These are phyloP conservation scores for Extremus antarcticus DNA, from an alignment of 495 filamentous ascomycete genomes.

Conservation along the genomic window DNA sequence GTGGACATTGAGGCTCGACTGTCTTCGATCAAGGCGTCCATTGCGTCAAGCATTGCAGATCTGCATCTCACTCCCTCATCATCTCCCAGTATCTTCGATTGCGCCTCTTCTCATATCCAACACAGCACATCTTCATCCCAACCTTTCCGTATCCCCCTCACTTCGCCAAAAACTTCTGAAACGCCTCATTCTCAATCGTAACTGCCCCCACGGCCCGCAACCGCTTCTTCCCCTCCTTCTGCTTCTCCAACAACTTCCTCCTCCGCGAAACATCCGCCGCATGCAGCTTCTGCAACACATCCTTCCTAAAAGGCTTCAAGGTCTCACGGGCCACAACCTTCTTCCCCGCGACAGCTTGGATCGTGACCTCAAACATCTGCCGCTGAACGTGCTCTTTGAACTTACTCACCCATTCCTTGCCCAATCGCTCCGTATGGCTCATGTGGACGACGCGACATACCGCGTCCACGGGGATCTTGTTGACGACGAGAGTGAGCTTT, in stretches of 20 bases:
- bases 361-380: conserved; percentile 93
- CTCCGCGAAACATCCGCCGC: conserved; percentile 75
- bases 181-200: conserved; percentile 83
- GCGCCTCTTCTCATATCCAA: too few species aligned
- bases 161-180: conserved; percentile 77
- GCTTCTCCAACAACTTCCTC: conserved; percentile 85
- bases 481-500: conserved; percentile 88
- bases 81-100: too few species aligned
- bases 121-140: not conserved
- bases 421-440: conserved; percentile 65
- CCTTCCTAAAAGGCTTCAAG: conserved; percentile 93
- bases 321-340: conserved; percentile 85
- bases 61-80: too few species aligned
- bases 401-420: conserved; percentile 80
- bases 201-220: conserved; percentile 66
- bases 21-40: too few species aligned
- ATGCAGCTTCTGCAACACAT: conserved; percentile 86
- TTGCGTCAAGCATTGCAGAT: too few species aligned
- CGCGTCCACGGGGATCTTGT: conserved; percentile 85
- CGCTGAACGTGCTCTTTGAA: conserved; percentile 95
- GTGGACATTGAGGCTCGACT: too few species aligned
- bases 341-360: conserved; percentile 79
- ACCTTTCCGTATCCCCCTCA: conserved; percentile 26
- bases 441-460: conserved; percentile 80
- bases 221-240: conserved; percentile 91